A percentile compares a stretch with the other conserved stretches of the same genome.
Evolutionary conservation across 768 basidiomycete genomes (phyloP).

Genomic region (Leccinum disarticulatum): DNA sequence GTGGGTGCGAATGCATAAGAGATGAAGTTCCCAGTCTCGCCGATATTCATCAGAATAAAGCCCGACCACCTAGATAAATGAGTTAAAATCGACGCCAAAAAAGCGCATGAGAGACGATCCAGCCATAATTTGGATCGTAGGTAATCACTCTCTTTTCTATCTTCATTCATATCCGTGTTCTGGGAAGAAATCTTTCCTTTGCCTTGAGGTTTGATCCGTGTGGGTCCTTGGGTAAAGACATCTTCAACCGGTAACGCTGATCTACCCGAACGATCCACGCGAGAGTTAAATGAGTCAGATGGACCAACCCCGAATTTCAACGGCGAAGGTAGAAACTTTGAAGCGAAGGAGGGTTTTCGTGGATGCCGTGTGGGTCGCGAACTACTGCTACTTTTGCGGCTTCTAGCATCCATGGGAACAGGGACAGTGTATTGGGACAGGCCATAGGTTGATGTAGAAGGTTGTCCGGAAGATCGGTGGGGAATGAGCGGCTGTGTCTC

Average conservation of each 20-base stretch:
- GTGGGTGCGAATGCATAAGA: constrained; percentile 90
- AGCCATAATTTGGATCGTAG: constrained; percentile 84
- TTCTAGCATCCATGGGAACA: constrained; percentile 22
- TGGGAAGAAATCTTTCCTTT: constrained; percentile 16
- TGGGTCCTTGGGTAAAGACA: constrained; percentile 28
- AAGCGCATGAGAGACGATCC: constrained; percentile 19
- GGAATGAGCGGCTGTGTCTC: constrained; percentile 33
- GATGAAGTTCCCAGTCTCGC: constrained; percentile 88
- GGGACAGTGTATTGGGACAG: constrained; percentile 3
- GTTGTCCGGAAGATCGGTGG: constrained; percentile 24
- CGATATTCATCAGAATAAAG: constrained; percentile 84
- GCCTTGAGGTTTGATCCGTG: constrained; percentile 4
- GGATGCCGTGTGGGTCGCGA: constrained; percentile 20
- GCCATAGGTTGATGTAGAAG: constrained; percentile 22
- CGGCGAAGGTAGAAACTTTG: constrained; percentile 37
- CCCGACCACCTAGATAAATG: constrained; percentile 74
- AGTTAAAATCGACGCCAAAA: background rate
- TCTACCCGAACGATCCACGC: constrained; percentile 1
- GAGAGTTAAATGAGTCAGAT: constrained; percentile 2
- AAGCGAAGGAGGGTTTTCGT: constrained; percentile 34
- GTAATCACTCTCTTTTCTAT: constrained; percentile 68
- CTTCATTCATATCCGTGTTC: constrained; percentile 17
- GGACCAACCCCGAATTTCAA: constrained; percentile 10
- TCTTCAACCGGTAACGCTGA: constrained; percentile 41
- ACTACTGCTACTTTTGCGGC: constrained; percentile 26